A percentile compares a stretch with the other conserved stretches of the same genome.
Evolutionary conservation across 2,329 filamentous ascomycete genomes (phyloP).

Genomic region (Ophiostoma ips): DNA sequence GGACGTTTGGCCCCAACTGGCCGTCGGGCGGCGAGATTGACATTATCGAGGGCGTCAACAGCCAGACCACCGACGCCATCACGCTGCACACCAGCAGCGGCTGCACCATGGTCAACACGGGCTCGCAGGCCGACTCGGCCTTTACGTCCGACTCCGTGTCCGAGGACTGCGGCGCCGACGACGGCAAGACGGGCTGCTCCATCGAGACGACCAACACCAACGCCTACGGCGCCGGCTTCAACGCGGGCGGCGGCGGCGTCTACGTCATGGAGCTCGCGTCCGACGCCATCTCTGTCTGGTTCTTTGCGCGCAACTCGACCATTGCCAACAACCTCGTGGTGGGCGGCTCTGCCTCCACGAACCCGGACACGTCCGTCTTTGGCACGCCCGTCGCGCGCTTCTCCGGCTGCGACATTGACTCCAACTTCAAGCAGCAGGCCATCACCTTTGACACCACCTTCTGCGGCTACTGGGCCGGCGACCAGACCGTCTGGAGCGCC

Average conservation of each 20-base stretch:
- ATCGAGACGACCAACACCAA: conserved; percentile 35
- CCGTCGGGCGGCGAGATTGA: conserved; percentile 62
- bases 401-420: conserved; percentile 54
- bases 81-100: conserved; percentile 52
- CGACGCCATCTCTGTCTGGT: conserved; percentile 61
- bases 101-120: conserved; percentile 41
- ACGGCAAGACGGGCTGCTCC: conserved; percentile 44
- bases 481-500: conserved; percentile 51
- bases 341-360: conserved; percentile 39
- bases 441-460: conserved; percentile 75
- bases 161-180: conserved; percentile 12
- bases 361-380: conserved; percentile 56
- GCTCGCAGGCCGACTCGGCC: conserved; percentile 30
- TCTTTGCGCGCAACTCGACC: conserved; percentile 50
- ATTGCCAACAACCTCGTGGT: conserved; percentile 15
- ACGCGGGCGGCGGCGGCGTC: conserved; percentile 52
- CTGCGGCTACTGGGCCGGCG: conserved; percentile 82
- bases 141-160: conserved; percentile 27
- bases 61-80: conserved; percentile 42
- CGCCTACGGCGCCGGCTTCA: conserved; percentile 58
- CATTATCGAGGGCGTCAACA: conserved; percentile 66
- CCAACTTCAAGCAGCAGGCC: conserved; percentile 56
- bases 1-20: conserved; percentile 55
- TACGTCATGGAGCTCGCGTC: conserved; percentile 68
- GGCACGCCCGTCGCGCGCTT: conserved; percentile 56